Evolutionary conservation across 139 green algal genomes (phyloP).

Genomic region (Chlamydomonas sphaeroides): DNA sequence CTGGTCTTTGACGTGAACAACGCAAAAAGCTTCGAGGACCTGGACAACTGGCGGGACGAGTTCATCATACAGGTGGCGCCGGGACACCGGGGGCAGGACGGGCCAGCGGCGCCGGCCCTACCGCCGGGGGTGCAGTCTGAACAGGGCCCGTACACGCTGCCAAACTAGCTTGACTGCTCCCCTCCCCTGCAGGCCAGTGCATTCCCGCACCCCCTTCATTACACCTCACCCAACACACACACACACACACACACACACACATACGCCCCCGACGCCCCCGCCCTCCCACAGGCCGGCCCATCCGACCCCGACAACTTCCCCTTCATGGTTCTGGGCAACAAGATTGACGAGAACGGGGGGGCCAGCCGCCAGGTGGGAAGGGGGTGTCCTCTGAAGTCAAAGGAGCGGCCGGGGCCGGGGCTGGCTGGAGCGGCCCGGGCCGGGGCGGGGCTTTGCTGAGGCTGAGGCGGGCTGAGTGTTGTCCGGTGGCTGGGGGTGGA

Average conservation of each 20-base stretch:
- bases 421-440: too few species aligned
- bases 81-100: neutral
- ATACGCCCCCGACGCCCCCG: too few species aligned
- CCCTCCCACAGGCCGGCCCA: constrained; percentile 76
- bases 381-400: neutral
- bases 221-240: too few species aligned
- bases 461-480: too few species aligned
- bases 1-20: constrained; percentile 98
- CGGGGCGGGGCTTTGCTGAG: too few species aligned
- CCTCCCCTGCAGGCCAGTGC: too few species aligned
- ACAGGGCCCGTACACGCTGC: too few species aligned
- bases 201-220: too few species aligned
- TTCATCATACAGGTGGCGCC: constrained; percentile 97
- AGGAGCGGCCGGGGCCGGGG: too few species aligned
- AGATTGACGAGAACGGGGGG: constrained; percentile 94
- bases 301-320: constrained; percentile 94
- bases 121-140: neutral
- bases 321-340: constrained; percentile 99
- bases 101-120: neutral
- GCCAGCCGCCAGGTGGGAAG: constrained; percentile 75
- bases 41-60: constrained; percentile 99
- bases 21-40: constrained; percentile 95
- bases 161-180: too few species aligned
- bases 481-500: too few species aligned
- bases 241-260: too few species aligned